Base-by-base conservation (phyloP, 169 alveolate genomes). In the Perkinsus olseni region DNA sequence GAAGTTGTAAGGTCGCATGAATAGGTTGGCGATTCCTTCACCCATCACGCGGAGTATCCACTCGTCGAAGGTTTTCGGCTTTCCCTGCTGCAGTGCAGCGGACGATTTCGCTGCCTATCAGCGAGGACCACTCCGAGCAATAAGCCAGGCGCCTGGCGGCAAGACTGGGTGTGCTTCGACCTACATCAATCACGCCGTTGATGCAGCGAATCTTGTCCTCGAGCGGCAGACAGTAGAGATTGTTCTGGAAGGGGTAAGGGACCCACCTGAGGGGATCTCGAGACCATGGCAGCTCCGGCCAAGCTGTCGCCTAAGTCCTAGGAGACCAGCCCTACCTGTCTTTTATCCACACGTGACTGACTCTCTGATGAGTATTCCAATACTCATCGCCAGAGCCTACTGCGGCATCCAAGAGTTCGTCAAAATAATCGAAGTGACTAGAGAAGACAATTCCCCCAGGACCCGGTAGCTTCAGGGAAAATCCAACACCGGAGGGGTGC, bases 1-100 rank as follows among this genome's bases (percentile, higher is more conserved):
- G 93, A 92, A 92, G 93, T 92, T 92, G 93, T 92, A 92, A 3
- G 93, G 93, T 21, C 93, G 28, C 93, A 92, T 45, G 91, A 92
- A 92, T 21, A 45, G 34, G 38, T 50, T 48, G 34, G 62, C 62
- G 51, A 92, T 31, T 38, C 93, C 93, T 8, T 50, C 36, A 10
- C 93, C 93, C 91, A 92, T 50, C 38, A 38, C 74, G n/a, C 51
- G 50, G 45, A 92, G 6, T 31, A 92, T 34, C 93, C 93, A 92
- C 90, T 92, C 93, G 13, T 92, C 91, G 51, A 92, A 92, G 48
- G 50, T 51, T 38, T 36, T 48, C 24, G 93, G 93, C 13, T 45
- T 45, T 17, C 6, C 62, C 17, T 45, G 62, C 6, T 6, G 62
- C 17, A 17, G 24, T 45, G 62, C 62, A 45, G 62, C 62, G 6